Percentiles rank a stretch among this genome's conserved stretches.
Conservation (phyloP, 768 basidiomycete genomes). For the Suillus spraguei region DNA sequence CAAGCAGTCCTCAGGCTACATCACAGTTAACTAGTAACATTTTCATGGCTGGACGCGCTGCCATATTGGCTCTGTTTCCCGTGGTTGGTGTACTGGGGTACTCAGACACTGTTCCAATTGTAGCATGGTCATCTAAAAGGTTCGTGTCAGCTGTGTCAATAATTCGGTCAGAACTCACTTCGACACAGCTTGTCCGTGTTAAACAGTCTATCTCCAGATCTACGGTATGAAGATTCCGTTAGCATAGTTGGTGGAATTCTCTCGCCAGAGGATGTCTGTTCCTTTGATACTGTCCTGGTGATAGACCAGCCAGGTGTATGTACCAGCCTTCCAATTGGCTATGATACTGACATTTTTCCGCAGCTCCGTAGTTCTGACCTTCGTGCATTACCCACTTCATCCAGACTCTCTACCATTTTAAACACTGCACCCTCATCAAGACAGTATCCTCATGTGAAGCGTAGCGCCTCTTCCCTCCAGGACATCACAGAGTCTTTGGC, state of each 20-base stretch:
- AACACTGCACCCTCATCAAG: slow-evolving; percentile 53
- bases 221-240: slow-evolving; percentile 29
- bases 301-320: slow-evolving; percentile 76
- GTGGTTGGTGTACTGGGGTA: slow-evolving; percentile 50
- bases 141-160: slow-evolving; percentile 26
- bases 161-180: neutral
- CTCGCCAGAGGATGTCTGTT: slow-evolving; percentile 51
- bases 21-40: slow-evolving; percentile 10
- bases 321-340: slow-evolving; percentile 15
- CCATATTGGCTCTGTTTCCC: slow-evolving; percentile 48
- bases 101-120: slow-evolving; percentile 61
- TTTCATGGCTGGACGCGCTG: slow-evolving; percentile 46
- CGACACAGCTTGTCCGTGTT: slow-evolving; percentile 50
- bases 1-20: neutral
- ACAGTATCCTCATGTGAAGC: slow-evolving; percentile 62
- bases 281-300: slow-evolving; percentile 65
- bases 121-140: slow-evolving; percentile 75
- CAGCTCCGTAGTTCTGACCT: slow-evolving; percentile 82
- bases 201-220: slow-evolving; percentile 40
- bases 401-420: slow-evolving; percentile 50
- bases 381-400: slow-evolving; percentile 55
- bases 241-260: slow-evolving; percentile 48
- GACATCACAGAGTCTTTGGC: slow-evolving; percentile 48
- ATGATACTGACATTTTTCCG: slow-evolving; percentile 9
- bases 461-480: slow-evolving; percentile 29